Conservation (phyloP, 805 yeast species). For the Hanseniaspora osmophila region DNA sequence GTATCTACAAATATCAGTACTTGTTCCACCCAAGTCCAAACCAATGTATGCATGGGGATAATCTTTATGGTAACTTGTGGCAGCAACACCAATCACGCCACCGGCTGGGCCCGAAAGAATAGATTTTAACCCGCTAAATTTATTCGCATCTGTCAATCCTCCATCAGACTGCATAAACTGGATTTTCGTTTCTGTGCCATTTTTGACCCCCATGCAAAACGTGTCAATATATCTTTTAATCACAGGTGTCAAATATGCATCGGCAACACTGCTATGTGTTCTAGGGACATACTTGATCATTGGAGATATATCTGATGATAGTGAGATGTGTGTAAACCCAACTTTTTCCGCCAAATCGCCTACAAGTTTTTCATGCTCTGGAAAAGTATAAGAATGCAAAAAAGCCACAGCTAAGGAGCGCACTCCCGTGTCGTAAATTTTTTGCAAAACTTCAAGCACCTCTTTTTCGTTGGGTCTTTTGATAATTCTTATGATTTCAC, state of each 20-base stretch:
- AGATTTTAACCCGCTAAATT: slow-evolving; percentile 78
- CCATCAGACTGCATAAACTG: slow-evolving; percentile 96
- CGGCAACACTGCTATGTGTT: slow-evolving; percentile 66
- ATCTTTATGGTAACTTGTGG: slow-evolving; percentile 41
- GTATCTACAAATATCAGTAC: slow-evolving; percentile 71
- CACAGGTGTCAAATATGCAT: slow-evolving; percentile 73
- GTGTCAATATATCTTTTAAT: slow-evolving; percentile 49
- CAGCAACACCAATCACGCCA: slow-evolving; percentile 87
- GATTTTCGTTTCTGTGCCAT: slow-evolving; percentile 34
- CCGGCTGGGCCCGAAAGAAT: slow-evolving; percentile 95
- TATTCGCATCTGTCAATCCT: slow-evolving; percentile 72
- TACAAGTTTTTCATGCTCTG: slow-evolving; percentile 49
- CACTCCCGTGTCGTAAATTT: slow-evolving; percentile 42
- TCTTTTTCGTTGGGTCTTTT: slow-evolving; percentile 34
- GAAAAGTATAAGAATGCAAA: slow-evolving; percentile 60
- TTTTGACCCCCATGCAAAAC: slow-evolving; percentile 47
- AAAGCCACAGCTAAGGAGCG: slow-evolving; percentile 59
- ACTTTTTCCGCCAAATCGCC: slow-evolving; percentile 46
- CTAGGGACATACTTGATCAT: slow-evolving; percentile 67
- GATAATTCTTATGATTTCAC: slow-evolving; percentile 50
- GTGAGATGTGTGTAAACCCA: slow-evolving; percentile 57
- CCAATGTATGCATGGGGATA: slow-evolving; percentile 49
- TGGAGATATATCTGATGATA: slow-evolving; percentile 58
- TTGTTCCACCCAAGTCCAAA: slow-evolving; percentile 86
- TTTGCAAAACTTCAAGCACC: slow-evolving; percentile 28